Base-by-base conservation (phyloP, 257 asterid species). In the Thymus quinquecostatus region DNA sequence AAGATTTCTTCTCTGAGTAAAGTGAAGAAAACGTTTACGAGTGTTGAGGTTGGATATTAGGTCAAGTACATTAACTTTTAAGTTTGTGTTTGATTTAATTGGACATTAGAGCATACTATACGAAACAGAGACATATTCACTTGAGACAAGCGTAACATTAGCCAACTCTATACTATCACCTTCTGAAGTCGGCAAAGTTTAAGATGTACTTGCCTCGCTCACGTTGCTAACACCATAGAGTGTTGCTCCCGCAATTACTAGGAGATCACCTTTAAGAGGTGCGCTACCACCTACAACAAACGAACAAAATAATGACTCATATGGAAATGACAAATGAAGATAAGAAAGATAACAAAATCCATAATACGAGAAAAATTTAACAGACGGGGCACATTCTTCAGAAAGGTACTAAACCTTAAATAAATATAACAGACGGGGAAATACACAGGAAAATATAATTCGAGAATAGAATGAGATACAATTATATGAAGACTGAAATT, bases 171-270 rank as follows among this genome's bases (percentile, higher is more conserved):
- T 10, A 8, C 13, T 47, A 47, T 32, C 8, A 11, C 51, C 49
- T 66, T 53, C 51, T 50, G 1, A n/a, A 67, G 60, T 32, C 64
- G 50, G 28, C 9, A n/a, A 54, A 36, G 0, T 36, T 48, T 55
- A 57, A 64, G 55, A 60, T 43, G 61, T 51, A 64, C 94, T 28
- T 66, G 85, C 98, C 97, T 94, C 99, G 69, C 90, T 80, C 81
- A 94, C 99, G 68, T 94, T 94, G 81, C 86, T 87, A 72, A 94
- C 90, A 78, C 88, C 97, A 64, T 94, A 94, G 57, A 94, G 90
- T 49, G 96, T 94, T 69, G 98, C 91, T 48, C 98, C 97, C 30
- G 97, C 97, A 72, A 91, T 64, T 5, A 94, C 87, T 53, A 94
- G 86, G 57, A 91, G 10, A 79, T 94, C 99, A 6, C 99, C 99